These are phyloP conservation scores for Lodderomyces metapsilosis DNA, from an alignment of 1,139 yeast genomes.

Conservation along the genomic window DNA sequence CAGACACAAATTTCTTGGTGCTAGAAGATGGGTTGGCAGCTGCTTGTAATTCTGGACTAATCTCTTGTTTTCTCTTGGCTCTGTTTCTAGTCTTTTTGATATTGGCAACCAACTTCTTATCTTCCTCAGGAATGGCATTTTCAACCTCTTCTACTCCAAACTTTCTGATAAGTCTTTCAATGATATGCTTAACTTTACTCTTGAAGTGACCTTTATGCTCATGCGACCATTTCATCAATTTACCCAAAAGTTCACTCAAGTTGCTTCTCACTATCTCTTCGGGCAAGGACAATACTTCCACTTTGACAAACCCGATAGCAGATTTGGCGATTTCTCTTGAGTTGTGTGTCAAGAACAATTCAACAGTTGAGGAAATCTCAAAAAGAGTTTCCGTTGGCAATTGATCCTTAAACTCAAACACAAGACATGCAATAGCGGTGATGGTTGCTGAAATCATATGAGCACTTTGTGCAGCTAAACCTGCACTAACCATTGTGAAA, in stretches of 20 bases:
- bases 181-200: conserved; percentile 85
- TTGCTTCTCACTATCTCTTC: conserved; percentile 71
- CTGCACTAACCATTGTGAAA: conserved; percentile 94
- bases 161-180: conserved; percentile 86
- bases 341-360: conserved; percentile 83
- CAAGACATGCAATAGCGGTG: conserved; percentile 82
- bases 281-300: conserved; percentile 82
- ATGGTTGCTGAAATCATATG: conserved; percentile 97
- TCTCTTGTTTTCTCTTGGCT: conserved; percentile 68
- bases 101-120: conserved; percentile 74
- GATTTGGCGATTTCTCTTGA: conserved; percentile 93
- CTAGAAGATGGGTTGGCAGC: conserved; percentile 6
- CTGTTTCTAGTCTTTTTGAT: conserved; percentile 85
- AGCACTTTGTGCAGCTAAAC: conserved; percentile 89
- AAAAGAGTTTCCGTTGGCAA: conserved; percentile 55
- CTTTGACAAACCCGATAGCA: conserved; percentile 92
- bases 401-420: conserved; percentile 77
- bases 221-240: conserved; percentile 88
- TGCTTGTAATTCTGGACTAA: conserved; percentile 22
- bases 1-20: conserved; percentile 63
- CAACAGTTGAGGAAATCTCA: conserved; percentile 86
- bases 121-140: conserved; percentile 82
- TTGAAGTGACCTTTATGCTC: conserved; percentile 95
- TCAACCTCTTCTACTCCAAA: conserved; percentile 84
- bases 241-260: conserved; percentile 62